These are phyloP conservation scores for Trichoderma gamsii DNA, from an alignment of 495 filamentous ascomycete genomes.

Conservation along the genomic window DNA sequence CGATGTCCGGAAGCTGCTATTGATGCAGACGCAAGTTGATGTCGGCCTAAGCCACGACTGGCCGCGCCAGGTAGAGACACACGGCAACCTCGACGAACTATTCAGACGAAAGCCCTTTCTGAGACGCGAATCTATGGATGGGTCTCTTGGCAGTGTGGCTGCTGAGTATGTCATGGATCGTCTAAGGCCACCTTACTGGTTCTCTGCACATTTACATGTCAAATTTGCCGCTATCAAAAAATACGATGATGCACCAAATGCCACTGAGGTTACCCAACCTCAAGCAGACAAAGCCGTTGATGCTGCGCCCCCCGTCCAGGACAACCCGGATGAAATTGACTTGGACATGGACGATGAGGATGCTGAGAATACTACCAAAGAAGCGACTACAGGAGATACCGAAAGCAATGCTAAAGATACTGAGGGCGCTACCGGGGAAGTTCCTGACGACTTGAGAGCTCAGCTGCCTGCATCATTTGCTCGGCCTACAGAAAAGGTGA, in stretches of 20 bases:
- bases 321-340: slow-evolving; percentile 51
- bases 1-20: slow-evolving; percentile 86
- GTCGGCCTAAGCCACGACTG: slow-evolving; percentile 92
- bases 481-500: slow-evolving; percentile 18
- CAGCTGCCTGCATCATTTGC: slow-evolving; percentile 63
- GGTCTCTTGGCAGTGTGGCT: slow-evolving; percentile 69
- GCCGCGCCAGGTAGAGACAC: slow-evolving; percentile 73
- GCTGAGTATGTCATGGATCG: slow-evolving; percentile 73
- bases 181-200: slow-evolving; percentile 80
- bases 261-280: not conserved
- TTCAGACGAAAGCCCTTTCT: slow-evolving; percentile 69
- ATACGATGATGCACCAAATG: slow-evolving; percentile 43
- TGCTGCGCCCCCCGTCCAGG: slow-evolving; percentile 9
- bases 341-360: slow-evolving; percentile 51
- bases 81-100: slow-evolving; percentile 57
- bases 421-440: not conserved
- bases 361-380: slow-evolving; percentile 18
- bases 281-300: not conserved
- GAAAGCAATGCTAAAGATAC: slow-evolving; percentile 9
- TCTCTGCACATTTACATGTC: slow-evolving; percentile 87
- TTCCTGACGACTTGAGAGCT: slow-evolving; percentile 51
- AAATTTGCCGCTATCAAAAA: slow-evolving; percentile 70
- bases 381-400: not conserved
- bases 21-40: slow-evolving; percentile 75
- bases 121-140: slow-evolving; percentile 61